A percentile compares a stretch with the other conserved stretches of the same genome.
These are phyloP conservation scores for Pichia kluyveri DNA, from an alignment of 805 yeast genomes.

Conservation along the genomic window DNA sequence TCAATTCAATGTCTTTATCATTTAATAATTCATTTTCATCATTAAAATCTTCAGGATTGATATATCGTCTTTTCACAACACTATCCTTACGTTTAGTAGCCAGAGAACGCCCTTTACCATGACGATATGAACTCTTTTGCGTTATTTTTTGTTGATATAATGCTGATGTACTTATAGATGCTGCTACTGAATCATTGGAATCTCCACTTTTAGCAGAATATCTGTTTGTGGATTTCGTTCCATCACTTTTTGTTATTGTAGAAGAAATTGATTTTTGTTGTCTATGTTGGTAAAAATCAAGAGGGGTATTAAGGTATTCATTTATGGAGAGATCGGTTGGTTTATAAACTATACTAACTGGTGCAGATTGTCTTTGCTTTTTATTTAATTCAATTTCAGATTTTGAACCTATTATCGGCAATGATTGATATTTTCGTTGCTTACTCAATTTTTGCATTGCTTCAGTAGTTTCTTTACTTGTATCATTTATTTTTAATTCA, in stretches of 20 bases:
- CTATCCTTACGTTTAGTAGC: slow-evolving; percentile 5
- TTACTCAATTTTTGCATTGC: neutral
- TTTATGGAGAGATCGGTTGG: slow-evolving; percentile 9
- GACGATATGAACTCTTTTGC: too few relatives aligned
- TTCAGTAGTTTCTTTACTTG: neutral
- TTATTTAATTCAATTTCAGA: neutral
- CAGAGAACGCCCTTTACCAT: neutral
- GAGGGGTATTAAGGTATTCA: slow-evolving; percentile 10
- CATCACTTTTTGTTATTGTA: neutral
- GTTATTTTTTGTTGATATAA: neutral
- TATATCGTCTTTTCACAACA: neutral
- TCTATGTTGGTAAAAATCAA: slow-evolving; percentile 9
- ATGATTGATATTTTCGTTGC: slow-evolving; percentile 5
- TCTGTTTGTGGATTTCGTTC: neutral
- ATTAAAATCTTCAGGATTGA: neutral
- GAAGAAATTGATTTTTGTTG: slow-evolving; percentile 1
- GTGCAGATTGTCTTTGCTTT: slow-evolving; percentile 9
- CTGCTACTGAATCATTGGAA: slow-evolving; percentile 1
- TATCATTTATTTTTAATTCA: neutral
- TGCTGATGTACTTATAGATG: slow-evolving; percentile 6
- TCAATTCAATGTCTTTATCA: neutral
- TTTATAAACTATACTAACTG: slow-evolving; percentile 5
- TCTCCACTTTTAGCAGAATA: neutral
- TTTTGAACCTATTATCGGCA: slow-evolving; percentile 2
- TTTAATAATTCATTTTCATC: neutral